Evolutionary conservation across 441 rosid species (phyloP).

Genomic region (Adansonia gregorii): DNA sequence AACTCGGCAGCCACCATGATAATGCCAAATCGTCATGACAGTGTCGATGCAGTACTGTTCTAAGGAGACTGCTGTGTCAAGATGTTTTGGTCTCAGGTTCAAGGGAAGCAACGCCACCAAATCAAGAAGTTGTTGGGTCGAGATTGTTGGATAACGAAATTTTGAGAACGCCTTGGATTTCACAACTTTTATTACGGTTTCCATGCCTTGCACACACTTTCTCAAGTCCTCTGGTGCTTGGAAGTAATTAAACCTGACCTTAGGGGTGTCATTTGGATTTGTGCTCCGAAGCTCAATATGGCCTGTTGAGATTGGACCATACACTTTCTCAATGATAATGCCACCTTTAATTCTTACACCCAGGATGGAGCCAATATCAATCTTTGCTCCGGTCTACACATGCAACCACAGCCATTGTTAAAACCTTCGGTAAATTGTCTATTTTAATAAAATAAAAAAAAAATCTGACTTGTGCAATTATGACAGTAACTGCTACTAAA

Average conservation of each 20-base stretch:
- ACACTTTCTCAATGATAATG: slow-evolving; percentile 45
- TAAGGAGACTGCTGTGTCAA: slow-evolving; percentile 32
- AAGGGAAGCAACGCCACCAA: slow-evolving; percentile 41
- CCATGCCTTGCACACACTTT: slow-evolving; percentile 50
- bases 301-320: slow-evolving; percentile 51
- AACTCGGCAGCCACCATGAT: slow-evolving; percentile 64
- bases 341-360: slow-evolving; percentile 34
- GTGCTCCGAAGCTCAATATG: slow-evolving; percentile 44
- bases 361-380: background rate
- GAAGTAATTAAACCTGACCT: slow-evolving; percentile 58
- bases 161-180: slow-evolving; percentile 49
- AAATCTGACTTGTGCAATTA: background rate
- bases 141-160: slow-evolving; percentile 36
- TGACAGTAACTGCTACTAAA: background rate
- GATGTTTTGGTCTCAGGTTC: slow-evolving; percentile 49
- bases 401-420: background rate
- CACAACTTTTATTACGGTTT: slow-evolving; percentile 43
- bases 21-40: slow-evolving; percentile 63
- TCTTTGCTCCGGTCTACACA: slow-evolving; percentile 27
- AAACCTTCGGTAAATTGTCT: background rate
- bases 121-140: slow-evolving; percentile 35
- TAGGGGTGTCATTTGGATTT: slow-evolving; percentile 49
- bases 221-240: slow-evolving; percentile 54
- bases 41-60: slow-evolving; percentile 59
- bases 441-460: too few relatives aligned